phyloP scores from a whole-genome alignment of 73 alveolate genomes.

The Symbiodinium natans region DNA sequence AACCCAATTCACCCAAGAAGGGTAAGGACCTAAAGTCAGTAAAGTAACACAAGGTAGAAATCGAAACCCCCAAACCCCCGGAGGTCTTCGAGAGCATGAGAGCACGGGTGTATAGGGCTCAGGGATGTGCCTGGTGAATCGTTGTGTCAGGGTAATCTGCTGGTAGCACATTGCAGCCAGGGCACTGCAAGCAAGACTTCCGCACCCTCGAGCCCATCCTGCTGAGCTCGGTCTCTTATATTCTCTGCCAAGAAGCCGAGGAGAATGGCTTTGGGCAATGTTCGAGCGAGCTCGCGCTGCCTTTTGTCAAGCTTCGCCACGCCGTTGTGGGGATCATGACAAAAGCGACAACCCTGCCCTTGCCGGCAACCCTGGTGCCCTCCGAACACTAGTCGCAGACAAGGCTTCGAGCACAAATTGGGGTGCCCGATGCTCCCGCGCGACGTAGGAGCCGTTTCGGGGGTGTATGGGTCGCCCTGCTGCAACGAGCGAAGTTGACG shows the following conservation, averaged over 20 bases:
- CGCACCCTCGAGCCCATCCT: neutral
- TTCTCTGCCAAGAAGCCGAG: neutral
- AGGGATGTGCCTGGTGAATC: too few relatives aligned
- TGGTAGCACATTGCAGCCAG: too few relatives aligned
- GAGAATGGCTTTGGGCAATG: neutral
- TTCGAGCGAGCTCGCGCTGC: neutral
- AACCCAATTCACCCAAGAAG: too few relatives aligned
- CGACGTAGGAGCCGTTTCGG: neutral
- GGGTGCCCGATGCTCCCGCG: neutral
- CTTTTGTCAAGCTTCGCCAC: neutral
- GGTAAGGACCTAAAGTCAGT: too few relatives aligned
- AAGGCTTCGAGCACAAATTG: neutral
- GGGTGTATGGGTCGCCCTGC: too few relatives aligned
- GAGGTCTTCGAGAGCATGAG: too few relatives aligned
- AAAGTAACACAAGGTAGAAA: too few relatives aligned
- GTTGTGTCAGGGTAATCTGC: too few relatives aligned
- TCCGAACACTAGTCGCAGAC: neutral
- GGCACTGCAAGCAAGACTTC: neutral
- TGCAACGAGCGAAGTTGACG: too few relatives aligned
- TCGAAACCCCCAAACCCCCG: too few relatives aligned
- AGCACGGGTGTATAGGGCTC: too few relatives aligned
- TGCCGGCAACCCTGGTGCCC: neutral
- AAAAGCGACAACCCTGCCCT: neutral
- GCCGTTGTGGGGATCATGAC: neutral
- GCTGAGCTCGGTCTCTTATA: neutral